A percentile compares a stretch with the other conserved stretches of the same genome.
Conservation (phyloP, 2,329 filamentous ascomycete species). For the Trichoderma atrobrunneum region DNA sequence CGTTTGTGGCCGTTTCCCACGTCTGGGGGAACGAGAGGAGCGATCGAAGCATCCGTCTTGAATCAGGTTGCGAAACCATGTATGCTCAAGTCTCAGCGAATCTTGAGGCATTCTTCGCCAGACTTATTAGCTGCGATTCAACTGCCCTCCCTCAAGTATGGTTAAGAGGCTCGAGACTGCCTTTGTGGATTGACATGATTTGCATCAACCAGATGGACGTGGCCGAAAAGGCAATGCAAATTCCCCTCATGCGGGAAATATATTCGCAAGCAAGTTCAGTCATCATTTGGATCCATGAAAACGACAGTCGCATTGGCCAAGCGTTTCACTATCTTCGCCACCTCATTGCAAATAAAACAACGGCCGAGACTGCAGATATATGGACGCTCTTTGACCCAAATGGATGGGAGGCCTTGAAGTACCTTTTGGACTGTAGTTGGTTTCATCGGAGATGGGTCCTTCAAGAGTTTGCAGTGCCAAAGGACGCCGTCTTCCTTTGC, state of each 20-base stretch:
- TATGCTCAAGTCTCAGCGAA: neutral
- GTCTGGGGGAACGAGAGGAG: neutral
- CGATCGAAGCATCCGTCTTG: neutral
- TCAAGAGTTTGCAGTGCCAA: neutral
- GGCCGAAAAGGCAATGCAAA: neutral
- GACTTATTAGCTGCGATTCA: neutral
- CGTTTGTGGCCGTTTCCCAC: neutral
- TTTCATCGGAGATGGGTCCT: neutral
- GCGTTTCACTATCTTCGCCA: neutral
- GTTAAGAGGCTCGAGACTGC: neutral
- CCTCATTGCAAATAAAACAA: neutral
- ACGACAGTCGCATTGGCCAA: neutral
- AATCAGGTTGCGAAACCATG: neutral
- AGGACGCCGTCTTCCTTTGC: neutral
- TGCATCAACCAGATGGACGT: neutral
- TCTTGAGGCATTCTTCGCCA: neutral
- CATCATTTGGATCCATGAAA: neutral
- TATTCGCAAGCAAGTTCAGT: neutral
- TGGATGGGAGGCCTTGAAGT: neutral
- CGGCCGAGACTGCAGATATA: neutral
- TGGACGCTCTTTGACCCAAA: neutral
- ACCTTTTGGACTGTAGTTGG: neutral
- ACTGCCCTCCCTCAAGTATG: neutral
- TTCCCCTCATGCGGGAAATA: neutral
- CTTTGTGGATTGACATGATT: neutral